Base-by-base conservation (phyloP, 371 early-diverging fungal genomes). In the Syncephalis fuscata region DNA sequence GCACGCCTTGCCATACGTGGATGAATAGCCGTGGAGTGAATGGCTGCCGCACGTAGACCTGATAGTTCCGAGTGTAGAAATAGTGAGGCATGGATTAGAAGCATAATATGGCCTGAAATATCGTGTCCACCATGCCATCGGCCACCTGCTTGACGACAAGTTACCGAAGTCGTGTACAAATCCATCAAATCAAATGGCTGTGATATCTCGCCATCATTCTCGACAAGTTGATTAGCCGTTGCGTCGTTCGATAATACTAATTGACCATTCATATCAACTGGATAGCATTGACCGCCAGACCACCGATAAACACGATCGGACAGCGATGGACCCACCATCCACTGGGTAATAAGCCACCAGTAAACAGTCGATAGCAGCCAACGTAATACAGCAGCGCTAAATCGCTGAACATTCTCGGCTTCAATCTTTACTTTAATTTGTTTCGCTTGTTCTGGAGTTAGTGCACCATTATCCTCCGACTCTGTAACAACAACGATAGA, bases 81-180 rank as follows among this genome's bases (percentile, higher is more conserved):
- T 46, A 92, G 64, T 26, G 76, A 78, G 16, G 84, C 69, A 57
- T 89, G 92, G 22, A 86, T 74, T 53, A 92, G 58, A 50, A 92
- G 55, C 45, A 93, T 75, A 58, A 87, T 87, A 59, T 93, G 94
- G 3, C 94, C 94, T 0, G 85, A 84, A 15, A 89, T 67, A 62
- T 90, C 89, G 49, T 82, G 69, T 9, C 87, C 87, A 27, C 79
- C 80, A 14, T 50, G 24, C 88, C 89, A 89, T 15, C 48, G 48
- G 11, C 87, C 88, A 7, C 85, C 85, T n/a, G 66, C 53, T 2
- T 52, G 41, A 23, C 73, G 61, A 59, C 90, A 88, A 3, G 54
- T 52, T 21, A 56, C 48, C 16, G 59, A 51, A 7, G 32, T 32
- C 11, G 32, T 4, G 4, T 32, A 11, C 32, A 32, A 4, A 11